Conservation (phyloP, 2,329 filamentous ascomycete genomes). For the Huntiella bhutanensis region DNA sequence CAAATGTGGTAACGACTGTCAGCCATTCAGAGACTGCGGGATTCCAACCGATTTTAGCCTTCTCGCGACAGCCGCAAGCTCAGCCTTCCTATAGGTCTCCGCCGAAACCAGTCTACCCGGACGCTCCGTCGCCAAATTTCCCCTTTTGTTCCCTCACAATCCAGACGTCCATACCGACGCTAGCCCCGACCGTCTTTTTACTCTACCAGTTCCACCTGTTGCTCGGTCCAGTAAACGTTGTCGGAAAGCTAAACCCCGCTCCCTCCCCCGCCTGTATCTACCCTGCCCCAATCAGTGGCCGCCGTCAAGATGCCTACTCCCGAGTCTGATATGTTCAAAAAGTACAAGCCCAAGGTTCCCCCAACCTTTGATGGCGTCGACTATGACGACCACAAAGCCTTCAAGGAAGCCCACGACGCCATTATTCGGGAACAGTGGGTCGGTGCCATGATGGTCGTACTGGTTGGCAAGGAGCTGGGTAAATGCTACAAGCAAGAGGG, state of each 20-base stretch:
- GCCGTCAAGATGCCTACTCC: constrained; percentile 51
- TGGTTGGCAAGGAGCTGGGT: constrained; percentile 65
- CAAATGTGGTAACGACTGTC: too few species aligned
- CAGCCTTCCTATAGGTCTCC: too few species aligned
- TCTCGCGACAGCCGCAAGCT: too few species aligned
- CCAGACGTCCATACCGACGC: too few species aligned
- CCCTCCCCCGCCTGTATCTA: neutral
- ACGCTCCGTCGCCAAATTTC: too few species aligned
- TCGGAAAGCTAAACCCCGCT: neutral
- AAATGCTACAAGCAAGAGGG: constrained; percentile 75
- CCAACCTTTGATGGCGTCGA: constrained; percentile 75
- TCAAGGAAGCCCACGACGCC: constrained; percentile 70
- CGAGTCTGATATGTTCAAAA: constrained; percentile 64
- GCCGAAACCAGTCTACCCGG: too few species aligned
- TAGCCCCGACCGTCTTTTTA: too few species aligned
- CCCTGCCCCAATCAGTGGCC: neutral
- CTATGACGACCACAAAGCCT: constrained; percentile 61
- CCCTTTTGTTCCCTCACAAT: too few species aligned
- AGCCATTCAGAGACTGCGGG: too few species aligned
- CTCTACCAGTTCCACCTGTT: too few species aligned
- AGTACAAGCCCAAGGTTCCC: constrained; percentile 64
- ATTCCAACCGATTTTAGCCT: too few species aligned
- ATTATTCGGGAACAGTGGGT: constrained; percentile 79
- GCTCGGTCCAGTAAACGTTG: neutral
- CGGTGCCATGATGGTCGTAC: constrained; percentile 68